phyloP scores from a whole-genome alignment of 352 stramenopile genomes.

The Phytophthora vignae region DNA sequence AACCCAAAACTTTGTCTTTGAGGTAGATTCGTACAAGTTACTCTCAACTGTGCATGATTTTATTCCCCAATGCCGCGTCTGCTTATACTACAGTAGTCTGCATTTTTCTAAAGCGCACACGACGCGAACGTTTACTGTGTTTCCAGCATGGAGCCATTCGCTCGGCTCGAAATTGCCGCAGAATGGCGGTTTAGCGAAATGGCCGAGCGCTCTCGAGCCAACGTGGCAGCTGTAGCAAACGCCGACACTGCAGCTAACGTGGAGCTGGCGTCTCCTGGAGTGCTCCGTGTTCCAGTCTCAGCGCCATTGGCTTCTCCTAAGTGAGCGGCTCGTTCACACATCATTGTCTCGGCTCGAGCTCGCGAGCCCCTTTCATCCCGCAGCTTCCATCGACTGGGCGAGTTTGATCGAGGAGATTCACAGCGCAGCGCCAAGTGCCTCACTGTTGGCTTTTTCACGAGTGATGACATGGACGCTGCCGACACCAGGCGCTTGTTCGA shows the following conservation, averaged over 20 bases:
- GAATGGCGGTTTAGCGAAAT: constrained; percentile 61
- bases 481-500: constrained; percentile 28
- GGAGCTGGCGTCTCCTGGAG: constrained; percentile 24
- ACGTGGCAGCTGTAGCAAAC: constrained; percentile 55
- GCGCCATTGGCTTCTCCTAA: not conserved
- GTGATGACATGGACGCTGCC: constrained; percentile 25
- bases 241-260: constrained; percentile 61
- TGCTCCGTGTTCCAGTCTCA: not conserved
- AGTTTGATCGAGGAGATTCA: constrained; percentile 22
- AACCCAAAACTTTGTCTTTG: not conserved
- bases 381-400: constrained; percentile 37
- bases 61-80: not conserved
- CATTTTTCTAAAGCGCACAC: not conserved
- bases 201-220: constrained; percentile 63
- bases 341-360: constrained; percentile 27
- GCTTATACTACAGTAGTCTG: not conserved
- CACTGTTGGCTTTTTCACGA: constrained; percentile 24
- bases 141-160: constrained; percentile 25
- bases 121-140: too few species aligned
- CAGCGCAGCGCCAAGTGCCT: not conserved
- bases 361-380: constrained; percentile 22
- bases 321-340: constrained; percentile 17
- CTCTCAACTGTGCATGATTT: not conserved
- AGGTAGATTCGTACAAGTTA: too few species aligned
- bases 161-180: constrained; percentile 32